These are phyloP conservation scores for Didymella pinodella DNA, from an alignment of 2,329 filamentous ascomycete genomes.

Conservation along the genomic window DNA sequence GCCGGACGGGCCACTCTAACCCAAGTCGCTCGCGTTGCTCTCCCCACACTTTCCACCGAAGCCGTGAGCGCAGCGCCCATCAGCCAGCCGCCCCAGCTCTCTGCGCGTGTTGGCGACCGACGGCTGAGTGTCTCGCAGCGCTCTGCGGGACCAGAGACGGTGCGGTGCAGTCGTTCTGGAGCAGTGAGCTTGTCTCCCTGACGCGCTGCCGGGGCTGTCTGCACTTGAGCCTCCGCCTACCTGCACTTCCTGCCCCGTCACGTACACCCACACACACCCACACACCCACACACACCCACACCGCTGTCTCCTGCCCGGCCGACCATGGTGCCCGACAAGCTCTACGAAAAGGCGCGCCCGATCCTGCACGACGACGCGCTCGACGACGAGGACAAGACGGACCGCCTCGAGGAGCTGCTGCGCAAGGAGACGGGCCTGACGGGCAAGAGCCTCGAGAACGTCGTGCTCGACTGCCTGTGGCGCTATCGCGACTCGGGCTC, in stretches of 20 bases:
- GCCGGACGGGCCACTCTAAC: conserved; percentile 10
- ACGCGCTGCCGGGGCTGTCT: conserved; percentile 11
- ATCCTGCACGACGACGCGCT: conserved; percentile 82
- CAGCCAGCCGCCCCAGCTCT: conserved; percentile 13
- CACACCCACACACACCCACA: not conserved
- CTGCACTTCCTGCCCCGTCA: too few species aligned
- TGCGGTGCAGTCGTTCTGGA: not conserved
- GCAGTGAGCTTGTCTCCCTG: conserved; percentile 9
- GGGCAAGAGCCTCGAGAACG: conserved; percentile 84
- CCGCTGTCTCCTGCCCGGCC: conserved; percentile 10
- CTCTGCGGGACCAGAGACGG: conserved; percentile 5
- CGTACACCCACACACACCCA: not conserved
- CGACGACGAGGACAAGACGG: conserved; percentile 95
- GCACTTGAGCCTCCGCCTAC: not conserved
- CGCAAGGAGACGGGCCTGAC: conserved; percentile 78
- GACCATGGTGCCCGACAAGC: conserved; percentile 86
- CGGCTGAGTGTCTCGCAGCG: conserved; percentile 14
- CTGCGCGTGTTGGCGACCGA: conserved; percentile 9
- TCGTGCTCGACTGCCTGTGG: conserved; percentile 90
- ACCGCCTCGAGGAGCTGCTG: conserved; percentile 86
- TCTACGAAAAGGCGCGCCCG: conserved; percentile 89
- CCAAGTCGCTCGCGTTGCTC: conserved; percentile 11
- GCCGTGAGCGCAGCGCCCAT: conserved; percentile 13
- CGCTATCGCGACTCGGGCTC: conserved; percentile 74
- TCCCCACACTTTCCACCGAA: conserved; percentile 24